Evolutionary conservation across 345 rosid species (phyloP), one percentile per base, ranked within the genome.

Genomic region (Syzygium oleosum): DNA sequence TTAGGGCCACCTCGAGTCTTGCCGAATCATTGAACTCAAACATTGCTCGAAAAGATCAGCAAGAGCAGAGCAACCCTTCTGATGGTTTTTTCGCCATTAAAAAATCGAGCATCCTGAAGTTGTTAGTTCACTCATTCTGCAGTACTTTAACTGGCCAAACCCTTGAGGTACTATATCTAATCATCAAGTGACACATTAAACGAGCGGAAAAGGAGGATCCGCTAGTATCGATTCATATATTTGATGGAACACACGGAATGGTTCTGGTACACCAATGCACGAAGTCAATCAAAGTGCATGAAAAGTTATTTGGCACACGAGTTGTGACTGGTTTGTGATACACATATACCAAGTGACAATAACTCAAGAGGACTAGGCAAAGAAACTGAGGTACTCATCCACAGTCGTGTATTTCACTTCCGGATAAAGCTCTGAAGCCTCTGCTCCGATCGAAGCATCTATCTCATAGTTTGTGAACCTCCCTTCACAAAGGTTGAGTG

Each of bases 391-490:
- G 88, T 86, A 91, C 87, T 89, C 92, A 31, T 92, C 91, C 34
- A 93, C 91, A 16, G 91, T 90, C 31, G 91, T 85, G 88, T 88
- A 91, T 15, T 90, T 91, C 89, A 91, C 91, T 59, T 92, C 94
- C 22, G 91, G 91, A 58, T 89, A 89, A 46, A 91, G 90, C 85
- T 86, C 79, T 14, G 90, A 87, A 53, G 92, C 92, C 63, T 89
- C 92, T 3, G 80, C 90, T 52, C 89, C 91, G 56, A 85, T 84
- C 17, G 90, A 88, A 51, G 89, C 85, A 21, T 91, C 88, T 23
- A 89, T 89, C 91, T 91, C 85, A 29, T 87, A 91, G 88, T 87
- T 86, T 52, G 90, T 86, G 7, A 34, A 79, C 61, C 91, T 78
- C 92, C 91, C 85, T 85, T 89, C 84, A 89, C 90, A 12, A 46